Percentiles rank a stretch among this genome's conserved stretches.
Conservation (phyloP, 768 basidiomycete genomes). For the Steccherinum ochraceum region DNA sequence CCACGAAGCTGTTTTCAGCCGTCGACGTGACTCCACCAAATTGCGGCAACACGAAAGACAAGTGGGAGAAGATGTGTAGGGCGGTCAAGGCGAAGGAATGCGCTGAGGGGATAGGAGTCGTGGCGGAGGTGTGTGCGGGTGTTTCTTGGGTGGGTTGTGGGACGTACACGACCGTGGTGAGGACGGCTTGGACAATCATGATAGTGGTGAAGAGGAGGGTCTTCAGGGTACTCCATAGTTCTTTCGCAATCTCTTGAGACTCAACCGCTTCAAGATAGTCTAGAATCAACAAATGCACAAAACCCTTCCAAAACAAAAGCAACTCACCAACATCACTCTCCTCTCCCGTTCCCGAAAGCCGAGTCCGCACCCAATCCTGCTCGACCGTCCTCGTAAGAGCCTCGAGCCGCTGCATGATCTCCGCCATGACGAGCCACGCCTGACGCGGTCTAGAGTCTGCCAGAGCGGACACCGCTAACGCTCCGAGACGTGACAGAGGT, state of each 20-base stretch:
- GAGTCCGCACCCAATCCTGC: slow-evolving; percentile 22
- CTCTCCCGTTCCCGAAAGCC: slow-evolving; percentile 18
- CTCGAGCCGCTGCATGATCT: slow-evolving; percentile 14
- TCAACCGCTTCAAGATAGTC: slow-evolving; percentile 33
- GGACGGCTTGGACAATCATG: slow-evolving; percentile 59
- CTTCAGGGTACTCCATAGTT: slow-evolving; percentile 65
- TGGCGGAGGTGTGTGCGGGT: neutral
- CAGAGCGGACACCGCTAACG: slow-evolving; percentile 18
- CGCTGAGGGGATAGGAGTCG: slow-evolving; percentile 1
- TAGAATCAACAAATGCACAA: neutral
- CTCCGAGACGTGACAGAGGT: slow-evolving; percentile 14
- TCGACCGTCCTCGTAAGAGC: slow-evolving; percentile 17
- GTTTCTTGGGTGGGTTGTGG: slow-evolving; percentile 25
- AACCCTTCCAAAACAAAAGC: neutral
- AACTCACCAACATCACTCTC: slow-evolving; percentile 25
- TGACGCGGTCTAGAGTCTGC: slow-evolving; percentile 17
- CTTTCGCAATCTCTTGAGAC: slow-evolving; percentile 37
- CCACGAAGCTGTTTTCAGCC: slow-evolving; percentile 50
- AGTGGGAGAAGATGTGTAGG: slow-evolving; percentile 53
- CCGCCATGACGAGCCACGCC: slow-evolving; percentile 21
- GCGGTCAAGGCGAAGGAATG: slow-evolving; percentile 44
- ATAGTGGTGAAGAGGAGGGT: slow-evolving; percentile 68
- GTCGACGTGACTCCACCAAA: slow-evolving; percentile 69
- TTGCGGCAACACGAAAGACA: slow-evolving; percentile 73
- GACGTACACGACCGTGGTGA: slow-evolving; percentile 49